phyloP scores from a whole-genome alignment of 2,329 filamentous ascomycete genomes.

The Ophiostoma populinum region DNA sequence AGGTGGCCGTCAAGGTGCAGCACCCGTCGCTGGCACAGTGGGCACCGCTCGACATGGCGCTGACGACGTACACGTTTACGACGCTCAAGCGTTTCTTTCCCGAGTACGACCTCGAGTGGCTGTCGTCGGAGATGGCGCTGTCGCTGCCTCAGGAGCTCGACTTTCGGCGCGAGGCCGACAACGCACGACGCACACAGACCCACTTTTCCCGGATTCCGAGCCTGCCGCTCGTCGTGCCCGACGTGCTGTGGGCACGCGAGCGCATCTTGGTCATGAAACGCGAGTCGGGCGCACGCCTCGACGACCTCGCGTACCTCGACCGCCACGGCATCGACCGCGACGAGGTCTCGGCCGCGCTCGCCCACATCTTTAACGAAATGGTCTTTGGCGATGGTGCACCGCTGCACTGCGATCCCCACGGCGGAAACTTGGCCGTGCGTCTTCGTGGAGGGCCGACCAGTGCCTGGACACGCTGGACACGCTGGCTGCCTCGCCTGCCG shows the following conservation, averaged over 20 bases:
- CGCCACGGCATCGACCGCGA: conserved; percentile 77
- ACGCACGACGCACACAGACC: conserved; percentile 60
- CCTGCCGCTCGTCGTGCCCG: conserved; percentile 73
- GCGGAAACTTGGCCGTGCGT: conserved; percentile 81
- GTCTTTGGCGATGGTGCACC: conserved; percentile 84
- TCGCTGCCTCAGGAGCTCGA: conserved; percentile 86
- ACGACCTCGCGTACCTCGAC: conserved; percentile 80
- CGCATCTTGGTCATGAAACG: conserved; percentile 93
- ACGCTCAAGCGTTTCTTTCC: conserved; percentile 88
- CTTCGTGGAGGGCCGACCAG: neutral
- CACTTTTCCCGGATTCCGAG: conserved; percentile 56
- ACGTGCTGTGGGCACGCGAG: conserved; percentile 76
- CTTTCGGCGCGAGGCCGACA: conserved; percentile 70
- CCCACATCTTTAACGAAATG: conserved; percentile 97
- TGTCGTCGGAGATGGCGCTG: conserved; percentile 80
- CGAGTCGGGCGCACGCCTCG: conserved; percentile 68
- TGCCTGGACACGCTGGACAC: neutral
- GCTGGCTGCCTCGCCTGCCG: conserved; percentile 3
- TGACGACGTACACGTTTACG: conserved; percentile 79
- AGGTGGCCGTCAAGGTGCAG: conserved; percentile 92
- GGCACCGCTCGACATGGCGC: conserved; percentile 69
- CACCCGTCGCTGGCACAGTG: conserved; percentile 81
- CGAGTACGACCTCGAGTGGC: conserved; percentile 93
- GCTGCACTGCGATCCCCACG: conserved; percentile 91
- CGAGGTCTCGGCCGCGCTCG: conserved; percentile 80